phyloP scores from a whole-genome alignment of 2,329 filamentous ascomycete genomes.

The Xylariomycetidae sp. region DNA sequence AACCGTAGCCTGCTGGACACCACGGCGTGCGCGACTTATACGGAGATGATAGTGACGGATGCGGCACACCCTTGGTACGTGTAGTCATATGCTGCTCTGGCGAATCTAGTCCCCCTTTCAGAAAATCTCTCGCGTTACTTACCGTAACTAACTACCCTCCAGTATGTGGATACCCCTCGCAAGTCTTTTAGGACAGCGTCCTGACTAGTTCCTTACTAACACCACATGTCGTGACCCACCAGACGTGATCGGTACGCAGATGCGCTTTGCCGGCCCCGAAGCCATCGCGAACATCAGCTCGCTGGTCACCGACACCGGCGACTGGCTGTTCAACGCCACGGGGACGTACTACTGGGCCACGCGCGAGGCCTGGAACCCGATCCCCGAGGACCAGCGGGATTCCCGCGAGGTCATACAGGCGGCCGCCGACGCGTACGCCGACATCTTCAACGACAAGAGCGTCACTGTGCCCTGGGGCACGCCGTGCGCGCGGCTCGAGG shows the following conservation, averaged over 20 bases:
- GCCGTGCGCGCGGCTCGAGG: slow-evolving; percentile 33
- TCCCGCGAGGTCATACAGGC: slow-evolving; percentile 30
- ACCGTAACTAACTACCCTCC: no score
- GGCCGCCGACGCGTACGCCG: slow-evolving; percentile 32
- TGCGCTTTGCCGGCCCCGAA: slow-evolving; percentile 22
- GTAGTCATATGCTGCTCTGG: no score
- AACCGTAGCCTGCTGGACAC: slow-evolving; percentile 33
- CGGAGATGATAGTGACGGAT: slow-evolving; percentile 30
- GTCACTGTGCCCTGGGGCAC: slow-evolving; percentile 33
- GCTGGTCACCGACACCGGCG: slow-evolving; percentile 29
- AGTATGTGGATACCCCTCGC: no score
- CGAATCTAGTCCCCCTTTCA: no score
- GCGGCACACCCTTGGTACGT: slow-evolving; percentile 28
- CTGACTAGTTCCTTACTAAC: no score
- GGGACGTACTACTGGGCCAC: slow-evolving; percentile 29
- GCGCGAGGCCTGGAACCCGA: slow-evolving; percentile 29
- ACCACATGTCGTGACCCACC: no score
- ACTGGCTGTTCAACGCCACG: slow-evolving; percentile 36
- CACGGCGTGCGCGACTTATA: slow-evolving; percentile 32
- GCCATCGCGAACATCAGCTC: slow-evolving; percentile 25
- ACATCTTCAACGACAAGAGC: slow-evolving; percentile 32
- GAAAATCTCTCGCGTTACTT: no score
- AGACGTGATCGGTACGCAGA: slow-evolving; percentile 34
- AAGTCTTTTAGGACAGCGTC: no score
- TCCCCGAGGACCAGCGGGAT: slow-evolving; percentile 27